Base-by-base conservation (phyloP, 345 rosid species). In the Linum tenue region DNA sequence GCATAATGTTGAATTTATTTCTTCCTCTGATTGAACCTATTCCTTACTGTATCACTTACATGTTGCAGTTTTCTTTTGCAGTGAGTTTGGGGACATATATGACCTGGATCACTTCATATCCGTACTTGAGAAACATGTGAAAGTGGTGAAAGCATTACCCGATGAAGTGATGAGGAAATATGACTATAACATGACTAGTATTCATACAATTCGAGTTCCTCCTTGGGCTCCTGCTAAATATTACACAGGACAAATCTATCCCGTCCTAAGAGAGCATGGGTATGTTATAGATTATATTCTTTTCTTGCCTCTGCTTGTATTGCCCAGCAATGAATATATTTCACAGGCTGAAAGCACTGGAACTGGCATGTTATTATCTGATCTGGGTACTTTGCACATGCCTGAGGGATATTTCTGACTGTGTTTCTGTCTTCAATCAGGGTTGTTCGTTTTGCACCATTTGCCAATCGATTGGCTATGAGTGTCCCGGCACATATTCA, bases 391-490 rank as follows among this genome's bases (percentile, higher is more conserved):
- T 9, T 48, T 37, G 7, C 39, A 53, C 56, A 17, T 38, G 55
- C 56, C 62, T 42, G 48, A 44, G 12, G 58, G 22, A 73, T 38
- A 10, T 44, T 58, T 68, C 63, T 76, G 22, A 64, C 67, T 67
- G 39, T 48, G 59, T 60, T 39, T 43, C 60, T 50, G 22, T 75
- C 64, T 53, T 12, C 16, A 67, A 79, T 78, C 84, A 92, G 98
- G 83, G 94, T 88, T 69, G 75, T 92, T 63, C 89, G 87, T 53
- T 78, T 92, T 38, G 76, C 90, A n/a, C 96, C 98, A 2, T 92
- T 92, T 68, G 97, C 98, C 53, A 90, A 92, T 79, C 83, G 98
- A 84, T 75, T 92, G 82, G 86, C 97, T n/a, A 92, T 92, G 98
- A 81, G 82, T 75, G 89, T 88, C 58, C 97, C 97, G 2, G 78